Conservation (phyloP, 495 filamentous ascomycete species). For the Xylaria cubensis region DNA sequence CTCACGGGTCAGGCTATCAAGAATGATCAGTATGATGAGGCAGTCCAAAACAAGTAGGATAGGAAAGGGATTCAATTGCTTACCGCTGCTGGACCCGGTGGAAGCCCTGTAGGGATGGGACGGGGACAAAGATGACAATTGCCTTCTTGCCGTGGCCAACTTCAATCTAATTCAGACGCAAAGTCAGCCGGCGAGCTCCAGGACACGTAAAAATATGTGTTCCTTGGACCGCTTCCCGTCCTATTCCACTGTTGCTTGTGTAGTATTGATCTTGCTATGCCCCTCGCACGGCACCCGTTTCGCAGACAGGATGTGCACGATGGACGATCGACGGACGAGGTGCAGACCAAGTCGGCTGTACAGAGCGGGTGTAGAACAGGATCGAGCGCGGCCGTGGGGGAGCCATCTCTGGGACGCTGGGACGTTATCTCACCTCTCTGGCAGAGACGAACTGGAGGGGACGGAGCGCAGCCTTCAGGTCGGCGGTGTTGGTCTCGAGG, state of each 20-base stretch:
- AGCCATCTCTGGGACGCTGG: neutral
- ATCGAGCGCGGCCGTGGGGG: conserved; percentile 41
- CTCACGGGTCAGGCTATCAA: conserved; percentile 91
- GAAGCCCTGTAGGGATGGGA: conserved; percentile 93
- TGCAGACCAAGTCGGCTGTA: conserved; percentile 29
- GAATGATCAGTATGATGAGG: conserved; percentile 34
- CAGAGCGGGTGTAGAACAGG: conserved; percentile 49
- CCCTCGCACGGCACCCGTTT: conserved; percentile 28
- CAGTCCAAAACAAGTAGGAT: neutral
- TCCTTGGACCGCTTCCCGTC: conserved; percentile 73
- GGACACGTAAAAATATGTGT: conserved; percentile 43
- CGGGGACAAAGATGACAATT: conserved; percentile 99
- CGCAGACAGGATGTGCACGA: conserved; percentile 19
- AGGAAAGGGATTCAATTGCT: conserved; percentile 29
- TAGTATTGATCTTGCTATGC: conserved; percentile 42
- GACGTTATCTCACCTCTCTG: conserved; percentile 84
- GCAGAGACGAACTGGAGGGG: conserved; percentile 97
- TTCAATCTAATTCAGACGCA: conserved; percentile 82
- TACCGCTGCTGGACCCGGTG: conserved; percentile 99
- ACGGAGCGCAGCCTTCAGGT: conserved; percentile 90
- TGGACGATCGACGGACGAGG: conserved; percentile 29
- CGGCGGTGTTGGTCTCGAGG: conserved; percentile 95
- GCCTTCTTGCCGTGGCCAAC: conserved; percentile 99
- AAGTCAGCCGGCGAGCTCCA: conserved; percentile 74
- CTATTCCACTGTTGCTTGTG: conserved; percentile 62